Evolutionary conservation across 768 basidiomycete genomes (phyloP).

Genomic region (Lactifluus piperatus): DNA sequence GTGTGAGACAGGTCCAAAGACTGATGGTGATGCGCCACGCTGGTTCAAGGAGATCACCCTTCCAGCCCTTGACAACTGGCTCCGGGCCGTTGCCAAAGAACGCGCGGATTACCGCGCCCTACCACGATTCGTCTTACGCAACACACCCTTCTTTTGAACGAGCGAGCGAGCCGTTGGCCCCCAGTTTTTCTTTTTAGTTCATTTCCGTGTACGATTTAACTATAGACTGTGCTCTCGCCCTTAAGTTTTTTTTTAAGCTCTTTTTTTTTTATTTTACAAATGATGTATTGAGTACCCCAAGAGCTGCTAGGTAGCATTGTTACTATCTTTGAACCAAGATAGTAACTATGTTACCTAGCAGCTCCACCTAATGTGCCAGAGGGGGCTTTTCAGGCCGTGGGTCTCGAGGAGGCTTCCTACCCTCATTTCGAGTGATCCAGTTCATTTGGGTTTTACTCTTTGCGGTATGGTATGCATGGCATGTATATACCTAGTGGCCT

Average conservation of each 20-base stretch:
- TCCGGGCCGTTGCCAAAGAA: slow-evolving; percentile 81
- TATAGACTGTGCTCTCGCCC: neutral
- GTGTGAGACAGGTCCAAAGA: slow-evolving; percentile 19
- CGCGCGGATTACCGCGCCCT: slow-evolving; percentile 59
- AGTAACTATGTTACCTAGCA: too few relatives aligned
- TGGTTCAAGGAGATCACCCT: slow-evolving; percentile 52
- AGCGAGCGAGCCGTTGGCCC: neutral
- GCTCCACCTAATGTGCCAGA: too few relatives aligned
- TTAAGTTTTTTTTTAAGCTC: neutral
- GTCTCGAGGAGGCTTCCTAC: too few relatives aligned
- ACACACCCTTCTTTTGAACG: slow-evolving; percentile 61
- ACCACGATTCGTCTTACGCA: slow-evolving; percentile 53
- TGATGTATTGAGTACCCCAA: too few relatives aligned
- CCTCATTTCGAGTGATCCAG: too few relatives aligned
- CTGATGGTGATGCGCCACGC: slow-evolving; percentile 18
- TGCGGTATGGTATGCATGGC: too few relatives aligned
- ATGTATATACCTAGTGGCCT: too few relatives aligned
- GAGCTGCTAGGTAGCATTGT: too few relatives aligned
- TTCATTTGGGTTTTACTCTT: too few relatives aligned
- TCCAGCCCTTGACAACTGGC: slow-evolving; percentile 63
- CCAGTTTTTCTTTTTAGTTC: neutral
- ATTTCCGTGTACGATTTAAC: neutral
- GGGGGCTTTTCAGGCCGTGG: too few relatives aligned
- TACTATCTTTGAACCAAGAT: too few relatives aligned
- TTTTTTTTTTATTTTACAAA: too few relatives aligned